Percentiles rank a stretch among this genome's conserved stretches.
phyloP scores from a whole-genome alignment of 2,329 filamentous ascomycete species.

The Mollisiaceae sp. region DNA sequence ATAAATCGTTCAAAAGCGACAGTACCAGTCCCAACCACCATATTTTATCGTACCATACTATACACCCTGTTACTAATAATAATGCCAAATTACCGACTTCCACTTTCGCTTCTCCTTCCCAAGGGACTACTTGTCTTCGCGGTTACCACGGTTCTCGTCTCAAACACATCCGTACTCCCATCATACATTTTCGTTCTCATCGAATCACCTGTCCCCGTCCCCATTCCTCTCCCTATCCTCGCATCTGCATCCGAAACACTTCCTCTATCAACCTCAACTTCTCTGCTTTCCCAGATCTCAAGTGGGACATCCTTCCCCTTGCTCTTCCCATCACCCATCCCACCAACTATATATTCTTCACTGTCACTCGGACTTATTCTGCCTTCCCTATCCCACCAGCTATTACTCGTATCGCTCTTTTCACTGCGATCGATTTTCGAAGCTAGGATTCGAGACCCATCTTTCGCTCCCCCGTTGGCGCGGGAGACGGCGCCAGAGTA shows the following conservation, averaged over 20 bases:
- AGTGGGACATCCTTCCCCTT: constrained; percentile 22
- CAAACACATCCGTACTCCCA: constrained; percentile 17
- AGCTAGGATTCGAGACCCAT: not conserved
- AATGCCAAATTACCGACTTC: constrained; percentile 17
- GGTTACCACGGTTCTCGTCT: constrained; percentile 19
- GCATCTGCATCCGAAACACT: constrained; percentile 18
- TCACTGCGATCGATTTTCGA: constrained; percentile 13
- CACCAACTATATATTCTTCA: constrained; percentile 31
- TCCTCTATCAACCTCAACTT: constrained; percentile 31
- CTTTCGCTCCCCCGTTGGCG: not conserved
- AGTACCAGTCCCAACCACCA: not conserved
- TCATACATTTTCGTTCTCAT: constrained; percentile 23
- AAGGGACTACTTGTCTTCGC: not conserved
- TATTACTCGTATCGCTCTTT: not conserved
- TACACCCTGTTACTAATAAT: not conserved
- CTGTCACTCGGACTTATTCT: constrained; percentile 29
- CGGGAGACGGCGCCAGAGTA: not conserved
- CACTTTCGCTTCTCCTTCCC: constrained; percentile 24
- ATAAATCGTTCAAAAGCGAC: not conserved
- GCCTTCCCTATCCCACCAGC: constrained; percentile 32
- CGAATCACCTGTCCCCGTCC: constrained; percentile 3
- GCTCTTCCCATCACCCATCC: constrained; percentile 3
- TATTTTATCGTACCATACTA: not conserved
- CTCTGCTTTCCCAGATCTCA: constrained; percentile 35
- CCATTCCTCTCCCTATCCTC: not conserved